phyloP scores from a whole-genome alignment of 2,329 filamentous ascomycete genomes.

The Bretziella fagacearum region DNA sequence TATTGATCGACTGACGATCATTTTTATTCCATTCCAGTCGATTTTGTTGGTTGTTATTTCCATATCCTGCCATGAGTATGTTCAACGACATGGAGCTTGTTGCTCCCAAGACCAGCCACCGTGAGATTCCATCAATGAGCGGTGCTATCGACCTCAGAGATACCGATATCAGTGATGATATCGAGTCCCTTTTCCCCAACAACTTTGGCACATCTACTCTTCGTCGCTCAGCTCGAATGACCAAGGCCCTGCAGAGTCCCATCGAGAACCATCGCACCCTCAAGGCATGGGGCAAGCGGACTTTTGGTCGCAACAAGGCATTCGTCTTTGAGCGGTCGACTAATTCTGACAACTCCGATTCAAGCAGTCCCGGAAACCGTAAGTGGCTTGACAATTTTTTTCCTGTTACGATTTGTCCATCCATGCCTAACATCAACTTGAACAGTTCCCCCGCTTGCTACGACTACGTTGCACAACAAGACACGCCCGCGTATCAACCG shows the following conservation, averaged over 20 bases:
- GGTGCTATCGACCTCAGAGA: constrained; percentile 13
- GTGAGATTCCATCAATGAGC: constrained; percentile 8
- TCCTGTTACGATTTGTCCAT: not conserved
- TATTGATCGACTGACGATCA: constrained; percentile 7
- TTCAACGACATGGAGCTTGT: constrained; percentile 6
- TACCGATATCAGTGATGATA: constrained; percentile 14
- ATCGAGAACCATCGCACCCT: constrained; percentile 13
- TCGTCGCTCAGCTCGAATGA: not conserved
- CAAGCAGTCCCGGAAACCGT: not conserved
- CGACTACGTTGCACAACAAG: constrained; percentile 1
- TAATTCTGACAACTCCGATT: constrained; percentile 5
- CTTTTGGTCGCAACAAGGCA: constrained; percentile 11
- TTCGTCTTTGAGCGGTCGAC: constrained; percentile 6
- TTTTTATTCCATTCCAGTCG: constrained; percentile 7
- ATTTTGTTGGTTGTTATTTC: not conserved
- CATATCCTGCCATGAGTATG: not conserved
- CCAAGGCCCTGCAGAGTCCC: constrained; percentile 6
- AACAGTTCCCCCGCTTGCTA: not conserved
- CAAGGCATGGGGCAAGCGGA: constrained; percentile 12
- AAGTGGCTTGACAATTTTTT: no score
- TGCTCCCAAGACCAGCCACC: constrained; percentile 8
- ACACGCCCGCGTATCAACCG: constrained; percentile 6
- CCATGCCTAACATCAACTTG: not conserved
- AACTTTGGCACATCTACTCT: constrained; percentile 11
- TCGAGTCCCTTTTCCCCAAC: constrained; percentile 13